These are phyloP conservation scores for Lasiosphaeria hispida DNA, from an alignment of 495 filamentous ascomycete species.

Conservation along the genomic window DNA sequence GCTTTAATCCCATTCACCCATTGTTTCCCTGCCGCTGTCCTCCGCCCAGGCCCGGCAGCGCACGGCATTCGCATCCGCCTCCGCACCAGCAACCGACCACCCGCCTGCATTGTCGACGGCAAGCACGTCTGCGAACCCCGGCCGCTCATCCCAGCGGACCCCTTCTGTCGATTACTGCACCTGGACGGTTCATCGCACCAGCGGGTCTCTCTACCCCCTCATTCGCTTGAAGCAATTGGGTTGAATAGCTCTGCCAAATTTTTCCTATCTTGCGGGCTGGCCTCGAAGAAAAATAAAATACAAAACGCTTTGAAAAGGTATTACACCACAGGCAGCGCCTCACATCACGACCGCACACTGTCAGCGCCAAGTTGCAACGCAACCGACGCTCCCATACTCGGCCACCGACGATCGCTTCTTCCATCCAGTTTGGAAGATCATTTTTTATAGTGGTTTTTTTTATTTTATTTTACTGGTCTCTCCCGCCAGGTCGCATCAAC, in stretches of 20 bases:
- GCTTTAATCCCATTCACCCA: conserved; percentile 41
- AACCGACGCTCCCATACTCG: conserved; percentile 7
- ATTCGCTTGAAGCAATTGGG: conserved; percentile 33
- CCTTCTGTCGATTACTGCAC: conserved; percentile 22
- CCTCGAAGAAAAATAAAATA: conserved; percentile 26
- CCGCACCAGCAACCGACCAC: conserved; percentile 13
- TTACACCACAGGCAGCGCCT: conserved; percentile 32
- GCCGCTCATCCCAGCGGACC: conserved; percentile 12
- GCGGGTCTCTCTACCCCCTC: conserved; percentile 21
- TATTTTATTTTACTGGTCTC: background rate
- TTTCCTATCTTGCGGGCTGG: conserved; percentile 38
- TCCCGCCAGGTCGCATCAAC: conserved; percentile 1
- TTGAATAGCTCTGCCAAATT: conserved; percentile 21
- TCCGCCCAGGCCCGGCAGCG: conserved; percentile 23
- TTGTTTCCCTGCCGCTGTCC: conserved; percentile 31
- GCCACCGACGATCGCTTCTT: conserved; percentile 18
- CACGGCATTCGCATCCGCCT: conserved; percentile 20
- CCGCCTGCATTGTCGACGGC: conserved; percentile 26
- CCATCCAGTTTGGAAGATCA: conserved; percentile 4
- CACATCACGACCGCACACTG: background rate
- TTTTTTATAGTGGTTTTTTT: background rate
- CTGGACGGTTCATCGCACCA: conserved; percentile 24
- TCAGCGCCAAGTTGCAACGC: conserved; percentile 18
- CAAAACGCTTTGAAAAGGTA: conserved; percentile 8
- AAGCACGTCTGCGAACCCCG: conserved; percentile 14